phyloP scores from a whole-genome alignment of 2,329 filamentous ascomycete genomes.

The Penicillium polonicum region DNA sequence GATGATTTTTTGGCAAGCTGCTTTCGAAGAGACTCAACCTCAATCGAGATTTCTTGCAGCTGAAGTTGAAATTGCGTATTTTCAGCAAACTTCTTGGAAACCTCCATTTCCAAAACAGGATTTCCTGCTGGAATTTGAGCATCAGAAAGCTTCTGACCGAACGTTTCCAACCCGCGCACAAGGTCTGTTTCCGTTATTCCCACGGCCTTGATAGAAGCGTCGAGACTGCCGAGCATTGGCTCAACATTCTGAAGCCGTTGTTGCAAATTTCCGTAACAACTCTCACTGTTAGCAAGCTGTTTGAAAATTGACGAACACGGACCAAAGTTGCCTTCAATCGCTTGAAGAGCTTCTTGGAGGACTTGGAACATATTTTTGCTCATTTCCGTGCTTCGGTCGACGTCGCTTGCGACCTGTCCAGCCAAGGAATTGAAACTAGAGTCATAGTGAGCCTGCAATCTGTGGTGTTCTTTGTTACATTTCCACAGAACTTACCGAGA shows the following conservation, averaged over 20 bases:
- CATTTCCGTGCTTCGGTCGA: conserved; percentile 16
- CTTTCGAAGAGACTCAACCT: conserved; percentile 17
- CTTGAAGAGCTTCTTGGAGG: conserved; percentile 26
- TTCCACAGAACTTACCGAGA: conserved; percentile 26
- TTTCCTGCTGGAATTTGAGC: conserved; percentile 21
- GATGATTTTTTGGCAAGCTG: conserved; percentile 22
- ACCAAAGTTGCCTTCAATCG: conserved; percentile 19
- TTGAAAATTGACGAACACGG: conserved; percentile 19
- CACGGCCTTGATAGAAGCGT: conserved; percentile 23
- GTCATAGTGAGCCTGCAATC: neutral
- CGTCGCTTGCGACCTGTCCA: conserved; percentile 14
- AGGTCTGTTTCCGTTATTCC: conserved; percentile 27
- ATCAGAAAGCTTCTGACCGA: conserved; percentile 23
- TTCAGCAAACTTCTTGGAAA: conserved; percentile 24
- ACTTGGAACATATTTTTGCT: conserved; percentile 13
- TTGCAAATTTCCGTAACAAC: conserved; percentile 19
- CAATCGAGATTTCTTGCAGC: conserved; percentile 23
- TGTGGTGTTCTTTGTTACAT: neutral
- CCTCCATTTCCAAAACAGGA: conserved; percentile 21
- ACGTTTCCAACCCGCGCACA: conserved; percentile 27
- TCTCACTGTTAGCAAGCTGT: conserved; percentile 23
- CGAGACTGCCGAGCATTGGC: conserved; percentile 21
- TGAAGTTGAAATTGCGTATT: conserved; percentile 27
- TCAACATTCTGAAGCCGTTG: conserved; percentile 20
- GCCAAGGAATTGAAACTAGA: conserved; percentile 26